A percentile compares a stretch with the other conserved stretches of the same genome.
Evolutionary conservation across 495 filamentous ascomycete species (phyloP).

Genomic region (Aspergillus sparsus): DNA sequence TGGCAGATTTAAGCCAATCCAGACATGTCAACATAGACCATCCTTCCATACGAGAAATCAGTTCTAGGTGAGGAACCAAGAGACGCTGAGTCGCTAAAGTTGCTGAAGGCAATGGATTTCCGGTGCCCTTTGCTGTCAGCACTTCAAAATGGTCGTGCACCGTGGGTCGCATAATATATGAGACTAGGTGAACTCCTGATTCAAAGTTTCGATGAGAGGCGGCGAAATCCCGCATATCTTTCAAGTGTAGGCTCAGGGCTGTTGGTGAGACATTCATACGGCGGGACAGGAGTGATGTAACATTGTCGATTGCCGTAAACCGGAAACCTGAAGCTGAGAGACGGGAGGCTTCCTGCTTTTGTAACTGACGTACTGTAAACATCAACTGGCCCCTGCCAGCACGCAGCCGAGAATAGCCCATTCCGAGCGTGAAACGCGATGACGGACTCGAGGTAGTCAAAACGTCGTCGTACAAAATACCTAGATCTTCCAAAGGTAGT

Average conservation of each 20-base stretch:
- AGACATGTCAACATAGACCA: conserved; percentile 54
- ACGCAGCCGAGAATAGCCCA: conserved; percentile 38
- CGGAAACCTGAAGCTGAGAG: conserved; percentile 73
- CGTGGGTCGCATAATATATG: conserved; percentile 71
- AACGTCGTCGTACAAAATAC: conserved; percentile 78
- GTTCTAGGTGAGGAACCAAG: conserved; percentile 56
- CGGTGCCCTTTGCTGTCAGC: conserved; percentile 62
- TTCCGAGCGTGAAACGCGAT: conserved; percentile 37
- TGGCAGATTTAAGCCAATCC: conserved; percentile 44
- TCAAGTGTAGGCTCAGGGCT: conserved; percentile 55
- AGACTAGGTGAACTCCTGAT: conserved; percentile 71
- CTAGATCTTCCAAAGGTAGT: conserved; percentile 61
- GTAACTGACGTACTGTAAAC: conserved; percentile 72
- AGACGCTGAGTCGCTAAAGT: conserved; percentile 59
- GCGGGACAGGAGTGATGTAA: conserved; percentile 64
- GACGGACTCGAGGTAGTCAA: conserved; percentile 59
- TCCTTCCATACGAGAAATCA: conserved; percentile 60
- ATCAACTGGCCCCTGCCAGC: conserved; percentile 72
- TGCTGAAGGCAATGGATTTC: conserved; percentile 68
- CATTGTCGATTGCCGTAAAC: conserved; percentile 69
- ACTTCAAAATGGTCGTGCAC: conserved; percentile 72
- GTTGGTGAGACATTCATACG: conserved; percentile 68
- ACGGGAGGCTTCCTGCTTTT: conserved; percentile 56
- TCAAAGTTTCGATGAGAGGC: conserved; percentile 51
- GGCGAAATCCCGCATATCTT: conserved; percentile 62